Evolutionary conservation across 225 moss, liverwort and hornwort genomes (phyloP).

Genomic region (Asterella californica): DNA sequence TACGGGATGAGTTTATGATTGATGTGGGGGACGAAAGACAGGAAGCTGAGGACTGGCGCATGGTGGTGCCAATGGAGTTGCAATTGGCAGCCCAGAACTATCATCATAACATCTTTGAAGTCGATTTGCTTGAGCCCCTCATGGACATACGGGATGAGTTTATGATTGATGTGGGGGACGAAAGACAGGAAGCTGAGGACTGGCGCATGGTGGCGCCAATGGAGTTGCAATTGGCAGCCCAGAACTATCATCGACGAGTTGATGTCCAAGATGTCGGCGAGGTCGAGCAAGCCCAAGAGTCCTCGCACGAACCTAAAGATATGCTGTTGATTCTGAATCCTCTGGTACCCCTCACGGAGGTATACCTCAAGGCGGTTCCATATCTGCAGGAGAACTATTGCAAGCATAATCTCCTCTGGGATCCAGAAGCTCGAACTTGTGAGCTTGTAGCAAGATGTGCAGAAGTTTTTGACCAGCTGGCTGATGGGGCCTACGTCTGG

Average conservation of each 20-base stretch:
- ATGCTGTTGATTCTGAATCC: constrained; percentile 1
- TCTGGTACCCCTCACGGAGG: not conserved
- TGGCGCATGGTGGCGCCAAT: no score
- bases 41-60: no score
- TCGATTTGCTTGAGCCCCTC: not conserved
- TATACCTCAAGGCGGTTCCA: not conserved
- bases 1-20: not conserved
- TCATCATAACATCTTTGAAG: not conserved
- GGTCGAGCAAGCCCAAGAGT: not conserved
- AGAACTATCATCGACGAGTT: no score
- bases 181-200: no score
- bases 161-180: no score
- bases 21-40: no score
- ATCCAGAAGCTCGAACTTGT: not conserved
- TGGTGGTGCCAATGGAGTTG: no score
- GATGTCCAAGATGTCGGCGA: no score
- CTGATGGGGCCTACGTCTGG: not conserved
- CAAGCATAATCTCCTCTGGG: constrained; percentile 1
- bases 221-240: no score
- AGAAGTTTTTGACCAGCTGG: not conserved
- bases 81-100: not conserved
- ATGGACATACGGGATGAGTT: no score
- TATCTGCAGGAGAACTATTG: not conserved
- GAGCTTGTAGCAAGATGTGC: not conserved
- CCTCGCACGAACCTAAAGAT: not conserved